A percentile compares a stretch with the other conserved stretches of the same genome.
Conservation (phyloP, 495 filamentous ascomycete genomes). For the Chaetomium cochliodes region DNA sequence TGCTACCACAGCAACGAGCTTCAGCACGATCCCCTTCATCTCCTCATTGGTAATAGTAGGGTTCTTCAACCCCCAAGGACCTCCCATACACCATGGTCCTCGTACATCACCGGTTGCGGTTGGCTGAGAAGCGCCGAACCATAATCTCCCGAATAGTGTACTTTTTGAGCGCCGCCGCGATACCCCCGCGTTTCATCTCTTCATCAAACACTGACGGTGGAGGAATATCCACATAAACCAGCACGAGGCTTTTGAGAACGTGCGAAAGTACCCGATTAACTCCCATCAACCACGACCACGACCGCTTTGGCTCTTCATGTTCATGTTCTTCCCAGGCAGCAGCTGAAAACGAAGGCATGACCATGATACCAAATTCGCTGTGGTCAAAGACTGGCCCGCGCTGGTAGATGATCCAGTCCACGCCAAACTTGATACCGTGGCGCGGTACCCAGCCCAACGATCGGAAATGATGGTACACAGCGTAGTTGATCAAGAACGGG, state of each 20-base stretch:
- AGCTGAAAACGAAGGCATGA: constrained; percentile 79
- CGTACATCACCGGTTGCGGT: constrained; percentile 56
- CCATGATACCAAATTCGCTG: constrained; percentile 83
- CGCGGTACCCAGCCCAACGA: constrained; percentile 96
- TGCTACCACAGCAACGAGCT: no score
- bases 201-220: constrained; percentile 55
- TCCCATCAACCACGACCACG: constrained; percentile 92
- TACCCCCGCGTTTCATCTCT: constrained; percentile 46
- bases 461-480: constrained; percentile 93
- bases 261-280: constrained; percentile 88
- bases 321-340: constrained; percentile 64
- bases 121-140: constrained; percentile 78
- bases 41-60: no score
- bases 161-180: constrained; percentile 60
- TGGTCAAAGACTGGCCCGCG: constrained; percentile 94
- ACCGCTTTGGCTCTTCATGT: constrained; percentile 47
- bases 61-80: constrained; percentile 5
- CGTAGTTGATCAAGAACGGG: constrained; percentile 81
- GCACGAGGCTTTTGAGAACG: constrained; percentile 81
- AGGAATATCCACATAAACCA: constrained; percentile 90
- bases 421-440: constrained; percentile 89
- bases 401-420: constrained; percentile 90
- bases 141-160: constrained; percentile 83
- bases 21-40: no score
- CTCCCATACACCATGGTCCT: constrained; percentile 16